phyloP scores from a whole-genome alignment of 192 early-diverging fungal species.

The Entomortierella lignicola region DNA sequence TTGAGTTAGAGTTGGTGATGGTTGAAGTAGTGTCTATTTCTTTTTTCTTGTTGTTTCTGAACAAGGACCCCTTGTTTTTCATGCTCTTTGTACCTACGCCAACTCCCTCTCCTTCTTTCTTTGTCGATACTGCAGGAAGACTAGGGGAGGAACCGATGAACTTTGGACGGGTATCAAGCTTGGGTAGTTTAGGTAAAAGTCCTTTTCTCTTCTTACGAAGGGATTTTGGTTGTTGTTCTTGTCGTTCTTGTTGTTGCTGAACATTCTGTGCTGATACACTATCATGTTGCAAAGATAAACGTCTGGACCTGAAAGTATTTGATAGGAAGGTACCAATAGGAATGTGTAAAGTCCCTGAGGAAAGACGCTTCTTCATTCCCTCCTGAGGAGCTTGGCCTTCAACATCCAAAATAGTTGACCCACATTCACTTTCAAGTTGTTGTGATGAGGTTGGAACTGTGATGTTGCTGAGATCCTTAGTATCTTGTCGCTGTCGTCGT shows the following conservation, averaged over 20 bases:
- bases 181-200: slow-evolving; percentile 28
- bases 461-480: too few species aligned
- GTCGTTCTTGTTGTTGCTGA: slow-evolving; percentile 7
- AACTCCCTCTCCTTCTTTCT: background rate
- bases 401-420: background rate
- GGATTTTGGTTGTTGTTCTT: slow-evolving; percentile 9
- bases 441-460: too few species aligned
- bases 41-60: background rate
- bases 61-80: background rate
- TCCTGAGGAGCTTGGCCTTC: background rate
- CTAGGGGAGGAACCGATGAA: background rate
- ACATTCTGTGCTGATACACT: slow-evolving; percentile 6
- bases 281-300: background rate
- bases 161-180: slow-evolving; percentile 30
- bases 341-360: slow-evolving; percentile 20
- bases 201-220: slow-evolving; percentile 19
- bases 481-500: too few species aligned
- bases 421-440: too few species aligned
- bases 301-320: slow-evolving; percentile 20
- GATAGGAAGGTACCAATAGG: slow-evolving; percentile 30
- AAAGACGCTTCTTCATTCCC: slow-evolving; percentile 24
- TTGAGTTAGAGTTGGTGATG: too few species aligned
- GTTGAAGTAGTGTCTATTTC: background rate
- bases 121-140: background rate
- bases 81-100: background rate